Base-by-base conservation (phyloP, 352 stramenopile species). In the Phytophthora sojae region DNA sequence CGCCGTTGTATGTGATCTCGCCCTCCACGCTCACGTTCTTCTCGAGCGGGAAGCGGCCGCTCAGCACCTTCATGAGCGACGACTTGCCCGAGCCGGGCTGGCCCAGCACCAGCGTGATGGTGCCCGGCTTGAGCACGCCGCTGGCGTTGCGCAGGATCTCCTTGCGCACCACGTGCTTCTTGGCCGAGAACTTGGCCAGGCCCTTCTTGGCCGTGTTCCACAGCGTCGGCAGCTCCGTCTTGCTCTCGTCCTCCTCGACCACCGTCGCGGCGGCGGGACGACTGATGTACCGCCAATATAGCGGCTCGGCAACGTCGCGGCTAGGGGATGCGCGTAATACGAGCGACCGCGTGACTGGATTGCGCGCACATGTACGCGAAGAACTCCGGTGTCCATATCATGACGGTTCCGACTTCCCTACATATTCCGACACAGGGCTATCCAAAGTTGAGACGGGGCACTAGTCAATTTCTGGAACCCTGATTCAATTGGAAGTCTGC, bases 1-100 rank as follows among this genome's bases (percentile, higher is more conserved):
- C 63, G 61, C 79, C 79, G 50, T 86, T 90, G 82, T 85, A 90
- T 49, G 77, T 81, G 44, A 86, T 64, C 0, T 80, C 70, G 17
- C 79, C 79, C 1, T 80, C 69, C 35, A 88, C 52, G 2, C 45
- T 66, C 17, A 86, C 66, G 60, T 70, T 73, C 59, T 81, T 83
- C 52, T 78, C 57, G 21, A 78, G 49, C 42, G 76, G 77, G 66
- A 90, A 85, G 25, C 78, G 78, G 9, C 82, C 68, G 14, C 68
- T 75, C 21, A 75, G 56, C 37, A 75, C 62, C 61, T 75, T 75
- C 62, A 71, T 71, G 47, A 75, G 58, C 42, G 60, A 66, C 57
- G 68, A 75, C 64, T 75, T 75, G 39, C 67, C 61, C 21, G 67
- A 75, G 15, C 67, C 67, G 2, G 67, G 67, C 50, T 75, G 67